Evolutionary conservation across 2,329 filamentous ascomycete species (phyloP), one percentile per base, ranked within the genome.

Genomic region (Curvularia hawaiiensis): DNA sequence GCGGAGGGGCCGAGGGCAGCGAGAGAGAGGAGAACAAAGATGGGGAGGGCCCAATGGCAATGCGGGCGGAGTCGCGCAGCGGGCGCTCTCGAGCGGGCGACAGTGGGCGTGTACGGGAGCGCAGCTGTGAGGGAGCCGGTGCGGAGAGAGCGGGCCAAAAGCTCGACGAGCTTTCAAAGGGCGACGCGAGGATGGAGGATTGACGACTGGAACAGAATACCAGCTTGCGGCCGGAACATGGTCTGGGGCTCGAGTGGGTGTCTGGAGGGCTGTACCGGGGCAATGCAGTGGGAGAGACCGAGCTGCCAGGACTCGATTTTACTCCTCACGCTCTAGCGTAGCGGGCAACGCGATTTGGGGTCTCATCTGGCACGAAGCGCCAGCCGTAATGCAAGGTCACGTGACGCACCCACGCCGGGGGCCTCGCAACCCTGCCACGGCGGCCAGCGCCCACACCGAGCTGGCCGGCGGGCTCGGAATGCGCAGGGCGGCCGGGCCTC

Each of bases 71-170:
- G 38, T 31, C 39, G 53, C 52, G 63, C 63, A 62, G 63, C 59
- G 58, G 50, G 39, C 26, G 50, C 52, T 26, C 18, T 55, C 52
- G 45, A 39, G 58, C 48, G 51, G 53, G 52, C 57, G 58, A 53
- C 61, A 64, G 57, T 52, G 57, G 41, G 60, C 52, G 60, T 54
- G 62, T 58, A 61, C 49, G 58, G 60, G 63, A 66, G 70, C 63
- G 63, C 61, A 61, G 64, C 56, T 59, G 70, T 59, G 66, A 66
- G 65, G 69, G 59, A 63, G 66, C 61, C 61, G 68, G 62, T 68
- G 72, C 70, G 72, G 70, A 72, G 72, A 70, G 61, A 60, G 71
- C 71, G 68, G 69, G 72, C 70, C 71, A 72, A 72, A 74, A 71
- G 71, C 68, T 72, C 64, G 58, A 59, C 60, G 65, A 74, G 73